A percentile compares a stretch with the other conserved stretches of the same genome.
phyloP scores from a whole-genome alignment of 257 asterid genomes.

The Solanum megistacrolobum region DNA sequence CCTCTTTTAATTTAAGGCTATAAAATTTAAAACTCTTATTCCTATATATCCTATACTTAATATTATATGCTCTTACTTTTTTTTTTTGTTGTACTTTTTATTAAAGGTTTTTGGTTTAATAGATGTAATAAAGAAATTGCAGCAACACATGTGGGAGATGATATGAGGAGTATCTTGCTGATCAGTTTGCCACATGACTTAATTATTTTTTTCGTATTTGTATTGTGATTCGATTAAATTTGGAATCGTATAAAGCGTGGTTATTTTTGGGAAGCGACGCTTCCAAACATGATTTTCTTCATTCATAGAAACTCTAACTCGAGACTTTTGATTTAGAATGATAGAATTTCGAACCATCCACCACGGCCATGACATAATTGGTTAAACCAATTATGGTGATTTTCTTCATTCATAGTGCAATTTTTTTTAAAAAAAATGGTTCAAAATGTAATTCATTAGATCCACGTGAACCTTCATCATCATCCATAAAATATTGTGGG shows the following conservation, averaged over 20 bases:
- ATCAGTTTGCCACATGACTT: not conserved
- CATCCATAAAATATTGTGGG: not conserved
- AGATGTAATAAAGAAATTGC: not conserved
- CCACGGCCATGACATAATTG: not conserved
- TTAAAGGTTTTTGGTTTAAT: not conserved
- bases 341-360: not conserved
- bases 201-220: not conserved
- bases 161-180: not conserved
- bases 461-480: not conserved
- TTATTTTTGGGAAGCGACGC: accelerated
- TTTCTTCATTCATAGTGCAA: not conserved
- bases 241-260: accelerated
- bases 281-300: not conserved
- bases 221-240: not conserved
- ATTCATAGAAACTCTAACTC: not conserved
- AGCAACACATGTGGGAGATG: not conserved
- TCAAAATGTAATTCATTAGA: not conserved
- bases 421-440: not conserved
- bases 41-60: not conserved
- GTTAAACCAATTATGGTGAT: not conserved
- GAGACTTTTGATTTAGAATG: not conserved
- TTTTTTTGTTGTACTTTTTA: not conserved
- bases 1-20: too few relatives aligned
- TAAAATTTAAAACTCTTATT: not conserved
- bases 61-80: not conserved